A percentile compares a stretch with the other conserved stretches of the same genome.
Evolutionary conservation across 495 filamentous ascomycete genomes (phyloP).

Genomic region (Xylaria intraflava): DNA sequence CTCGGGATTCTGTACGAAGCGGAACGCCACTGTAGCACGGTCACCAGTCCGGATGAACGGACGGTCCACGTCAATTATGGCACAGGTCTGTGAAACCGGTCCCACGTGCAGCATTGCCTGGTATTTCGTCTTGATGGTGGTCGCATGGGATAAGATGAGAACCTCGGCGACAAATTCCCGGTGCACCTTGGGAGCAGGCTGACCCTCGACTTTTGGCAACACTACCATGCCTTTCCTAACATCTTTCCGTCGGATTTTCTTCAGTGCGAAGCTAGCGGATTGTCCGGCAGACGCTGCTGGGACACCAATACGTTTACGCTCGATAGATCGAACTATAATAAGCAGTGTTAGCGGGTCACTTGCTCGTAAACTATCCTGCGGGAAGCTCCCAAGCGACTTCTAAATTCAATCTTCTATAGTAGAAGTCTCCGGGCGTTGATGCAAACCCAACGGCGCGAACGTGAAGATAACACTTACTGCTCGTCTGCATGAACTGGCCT

Average conservation of each 20-base stretch:
- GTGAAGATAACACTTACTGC: conserved; percentile 27
- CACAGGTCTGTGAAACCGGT: conserved; percentile 89
- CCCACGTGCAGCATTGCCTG: conserved; percentile 99
- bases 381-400: not conserved
- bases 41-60: conserved; percentile 92
- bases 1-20: conserved; percentile 93
- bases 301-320: conserved; percentile 88
- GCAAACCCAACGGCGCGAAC: not conserved
- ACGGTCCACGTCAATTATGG: conserved; percentile 97
- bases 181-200: conserved; percentile 69
- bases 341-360: not conserved
- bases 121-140: conserved; percentile 97
- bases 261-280: conserved; percentile 84
- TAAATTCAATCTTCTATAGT: not conserved
- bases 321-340: conserved; percentile 66
- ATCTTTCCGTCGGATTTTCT: conserved; percentile 80
- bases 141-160: conserved; percentile 90
- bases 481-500: conserved; percentile 85
- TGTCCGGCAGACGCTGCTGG: conserved; percentile 87
- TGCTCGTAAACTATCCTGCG: not conserved
- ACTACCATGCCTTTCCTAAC: conserved; percentile 99
- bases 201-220: conserved; percentile 67
- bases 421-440: not conserved
- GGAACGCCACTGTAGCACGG: conserved; percentile 83
- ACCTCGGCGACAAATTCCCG: conserved; percentile 95